These are phyloP conservation scores for Euphorbia peplus DNA, from an alignment of 345 rosid genomes.

Conservation along the genomic window DNA sequence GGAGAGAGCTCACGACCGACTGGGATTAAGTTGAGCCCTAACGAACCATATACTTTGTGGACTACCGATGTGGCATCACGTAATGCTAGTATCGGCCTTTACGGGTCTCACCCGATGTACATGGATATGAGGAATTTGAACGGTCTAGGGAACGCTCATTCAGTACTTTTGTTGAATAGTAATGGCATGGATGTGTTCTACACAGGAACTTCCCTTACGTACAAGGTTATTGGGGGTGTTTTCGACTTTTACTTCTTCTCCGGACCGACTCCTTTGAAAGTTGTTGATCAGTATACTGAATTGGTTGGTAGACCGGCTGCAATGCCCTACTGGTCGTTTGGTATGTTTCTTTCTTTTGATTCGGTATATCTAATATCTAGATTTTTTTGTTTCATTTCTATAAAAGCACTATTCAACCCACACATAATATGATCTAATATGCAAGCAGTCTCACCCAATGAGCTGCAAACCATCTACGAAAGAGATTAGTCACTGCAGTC, in stretches of 20 bases:
- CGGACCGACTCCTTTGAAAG: slow-evolving; percentile 71
- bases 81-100: slow-evolving; percentile 76
- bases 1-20: slow-evolving; percentile 94
- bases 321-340: slow-evolving; percentile 98
- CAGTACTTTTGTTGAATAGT: slow-evolving; percentile 76
- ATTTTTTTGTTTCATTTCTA: slow-evolving; percentile 6
- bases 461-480: too few species aligned
- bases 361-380: neutral
- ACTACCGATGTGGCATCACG: slow-evolving; percentile 81
- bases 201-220: slow-evolving; percentile 73
- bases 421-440: too few species aligned
- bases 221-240: slow-evolving; percentile 90
- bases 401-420: too few species aligned
- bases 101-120: slow-evolving; percentile 90
- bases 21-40: slow-evolving; percentile 84
- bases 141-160: slow-evolving; percentile 63
- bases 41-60: slow-evolving; percentile 89
- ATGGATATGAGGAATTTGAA: slow-evolving; percentile 89
- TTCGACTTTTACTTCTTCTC: slow-evolving; percentile 85
- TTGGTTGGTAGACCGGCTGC: slow-evolving; percentile 94
- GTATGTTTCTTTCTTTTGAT: slow-evolving; percentile 33
- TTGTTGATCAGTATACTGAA: slow-evolving; percentile 81
- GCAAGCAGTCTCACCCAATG: too few species aligned
- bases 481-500: too few species aligned
- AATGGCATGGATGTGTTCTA: slow-evolving; percentile 98